Conservation (phyloP, 495 filamentous ascomycete species). For the Aspergillus sclerotioniger region DNA sequence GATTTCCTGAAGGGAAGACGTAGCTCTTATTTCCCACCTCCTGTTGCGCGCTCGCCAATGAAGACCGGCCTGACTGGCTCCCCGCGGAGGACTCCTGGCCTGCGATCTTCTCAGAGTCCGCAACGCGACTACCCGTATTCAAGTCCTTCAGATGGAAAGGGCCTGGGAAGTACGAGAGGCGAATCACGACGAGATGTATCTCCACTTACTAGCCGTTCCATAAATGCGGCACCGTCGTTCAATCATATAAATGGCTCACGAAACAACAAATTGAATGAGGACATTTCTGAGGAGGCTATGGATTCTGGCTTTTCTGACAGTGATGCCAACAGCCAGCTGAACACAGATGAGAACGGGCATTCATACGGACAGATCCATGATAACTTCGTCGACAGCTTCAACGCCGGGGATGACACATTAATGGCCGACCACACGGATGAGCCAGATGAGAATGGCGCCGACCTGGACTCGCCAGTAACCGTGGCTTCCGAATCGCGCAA, state of each 20-base stretch:
- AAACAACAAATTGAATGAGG: constrained; percentile 41
- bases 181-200: constrained; percentile 31
- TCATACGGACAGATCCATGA: constrained; percentile 26
- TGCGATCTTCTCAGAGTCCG: constrained; percentile 41
- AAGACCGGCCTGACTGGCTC: constrained; percentile 44
- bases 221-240: constrained; percentile 31
- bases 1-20: constrained; percentile 41
- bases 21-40: constrained; percentile 30
- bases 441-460: constrained; percentile 53
- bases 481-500: constrained; percentile 14
- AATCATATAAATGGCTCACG: constrained; percentile 43
- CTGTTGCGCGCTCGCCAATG: constrained; percentile 43
- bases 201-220: constrained; percentile 36
- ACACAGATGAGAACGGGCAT: constrained; percentile 35
- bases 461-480: constrained; percentile 47
- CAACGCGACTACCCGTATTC: constrained; percentile 33
- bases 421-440: constrained; percentile 38
- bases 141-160: constrained; percentile 40
- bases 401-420: constrained; percentile 27
- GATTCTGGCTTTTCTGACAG: constrained; percentile 36
- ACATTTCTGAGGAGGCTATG: constrained; percentile 17
- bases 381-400: constrained; percentile 29
- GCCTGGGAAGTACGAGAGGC: constrained; percentile 17
- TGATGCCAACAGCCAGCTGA: constrained; percentile 25
- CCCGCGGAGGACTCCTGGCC: constrained; percentile 41